A percentile compares a stretch with the other conserved stretches of the same genome.
Conservation (phyloP, 345 rosid species). For the Populus deltoides region DNA sequence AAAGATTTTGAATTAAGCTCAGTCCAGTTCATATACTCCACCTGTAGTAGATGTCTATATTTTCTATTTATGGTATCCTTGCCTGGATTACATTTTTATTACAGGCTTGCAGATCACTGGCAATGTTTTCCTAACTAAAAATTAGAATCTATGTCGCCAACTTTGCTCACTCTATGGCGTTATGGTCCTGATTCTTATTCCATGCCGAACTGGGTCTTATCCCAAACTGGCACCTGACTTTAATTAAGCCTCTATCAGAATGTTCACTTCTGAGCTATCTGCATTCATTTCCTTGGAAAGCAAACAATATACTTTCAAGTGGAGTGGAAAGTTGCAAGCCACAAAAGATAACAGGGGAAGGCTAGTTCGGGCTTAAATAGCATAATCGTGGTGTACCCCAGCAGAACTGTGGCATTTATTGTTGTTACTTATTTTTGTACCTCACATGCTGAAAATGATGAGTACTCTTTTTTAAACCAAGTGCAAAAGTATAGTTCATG, state of each 20-base stretch:
- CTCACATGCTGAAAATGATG: too few species aligned
- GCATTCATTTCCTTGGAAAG: neutral
- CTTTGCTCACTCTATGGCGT: neutral
- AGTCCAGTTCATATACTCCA: neutral
- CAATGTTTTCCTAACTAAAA: neutral
- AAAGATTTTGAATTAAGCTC: too few species aligned
- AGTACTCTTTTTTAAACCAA: too few species aligned
- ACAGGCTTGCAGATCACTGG: neutral
- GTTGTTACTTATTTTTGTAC: too few species aligned
- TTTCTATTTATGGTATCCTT: too few species aligned
- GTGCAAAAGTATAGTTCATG: too few species aligned
- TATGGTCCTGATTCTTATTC: constrained; percentile 9
- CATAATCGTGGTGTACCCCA: too few species aligned
- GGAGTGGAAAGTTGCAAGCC: neutral
- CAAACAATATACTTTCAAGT: neutral
- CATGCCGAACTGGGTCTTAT: neutral
- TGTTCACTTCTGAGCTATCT: neutral
- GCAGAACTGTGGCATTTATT: too few species aligned
- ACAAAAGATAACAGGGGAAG: too few species aligned
- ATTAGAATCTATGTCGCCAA: neutral
- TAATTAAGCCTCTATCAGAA: neutral
- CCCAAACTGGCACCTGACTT: constrained; percentile 6
- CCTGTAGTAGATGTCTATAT: neutral
- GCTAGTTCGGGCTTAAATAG: too few species aligned
- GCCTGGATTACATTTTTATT: neutral